These are phyloP conservation scores for Backusella luteola DNA, from an alignment of 192 early-diverging fungal species.

Conservation along the genomic window DNA sequence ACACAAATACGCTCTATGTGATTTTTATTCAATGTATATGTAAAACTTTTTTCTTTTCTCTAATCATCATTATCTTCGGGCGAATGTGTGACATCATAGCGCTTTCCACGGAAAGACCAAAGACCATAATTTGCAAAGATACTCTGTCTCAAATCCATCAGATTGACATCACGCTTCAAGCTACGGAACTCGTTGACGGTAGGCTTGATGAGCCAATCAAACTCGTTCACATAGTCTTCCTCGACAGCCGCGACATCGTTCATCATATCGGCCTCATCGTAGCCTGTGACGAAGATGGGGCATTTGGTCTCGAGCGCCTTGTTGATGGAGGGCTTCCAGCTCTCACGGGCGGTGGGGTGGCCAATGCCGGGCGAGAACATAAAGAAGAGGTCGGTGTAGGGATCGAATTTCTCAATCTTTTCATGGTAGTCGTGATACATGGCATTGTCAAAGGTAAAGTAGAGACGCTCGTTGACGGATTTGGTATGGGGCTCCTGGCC, in stretches of 20 bases:
- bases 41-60: background rate
- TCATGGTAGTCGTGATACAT: conserved; percentile 65
- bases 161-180: conserved; percentile 71
- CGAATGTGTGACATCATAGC: conserved; percentile 65
- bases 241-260: conserved; percentile 58
- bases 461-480: conserved; percentile 58
- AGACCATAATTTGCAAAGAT: conserved; percentile 79
- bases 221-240: conserved; percentile 53
- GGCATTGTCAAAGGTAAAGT: conserved; percentile 65
- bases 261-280: conserved; percentile 66
- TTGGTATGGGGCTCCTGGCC: conserved; percentile 37
- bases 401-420: conserved; percentile 64
- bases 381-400: conserved; percentile 77
- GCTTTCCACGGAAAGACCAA: conserved; percentile 77
- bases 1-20: background rate
- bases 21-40: background rate
- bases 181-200: conserved; percentile 64
- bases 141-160: conserved; percentile 67
- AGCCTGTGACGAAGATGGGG: conserved; percentile 74
- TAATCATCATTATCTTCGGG: conserved; percentile 21
- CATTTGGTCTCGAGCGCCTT: conserved; percentile 75
- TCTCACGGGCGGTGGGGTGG: conserved; percentile 55
- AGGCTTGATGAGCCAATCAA: conserved; percentile 76
- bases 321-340: conserved; percentile 66
- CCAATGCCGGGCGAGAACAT: conserved; percentile 76